These are phyloP conservation scores for Candida khao-thaluensis DNA, from an alignment of 805 yeast species.

Conservation along the genomic window DNA sequence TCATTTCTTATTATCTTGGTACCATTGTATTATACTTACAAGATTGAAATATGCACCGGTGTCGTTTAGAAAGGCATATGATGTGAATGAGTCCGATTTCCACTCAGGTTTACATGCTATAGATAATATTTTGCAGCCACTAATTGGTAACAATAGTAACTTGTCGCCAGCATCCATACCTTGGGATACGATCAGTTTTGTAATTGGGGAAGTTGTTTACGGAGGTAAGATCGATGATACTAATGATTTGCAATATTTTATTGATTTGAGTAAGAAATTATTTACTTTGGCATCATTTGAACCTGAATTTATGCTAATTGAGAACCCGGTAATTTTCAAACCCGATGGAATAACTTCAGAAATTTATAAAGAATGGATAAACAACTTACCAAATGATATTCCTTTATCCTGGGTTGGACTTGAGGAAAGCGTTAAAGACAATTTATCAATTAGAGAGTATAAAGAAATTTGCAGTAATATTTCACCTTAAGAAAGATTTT, in stretches of 20 bases:
- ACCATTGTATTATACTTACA: conserved; percentile 62
- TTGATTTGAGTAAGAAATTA: conserved; percentile 31
- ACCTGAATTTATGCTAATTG: conserved; percentile 41
- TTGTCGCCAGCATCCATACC: conserved; percentile 38
- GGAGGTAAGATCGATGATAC: conserved; percentile 59
- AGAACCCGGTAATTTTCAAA: conserved; percentile 28
- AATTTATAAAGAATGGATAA: conserved; percentile 50
- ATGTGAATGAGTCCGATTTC: conserved; percentile 74
- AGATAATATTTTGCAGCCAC: conserved; percentile 37
- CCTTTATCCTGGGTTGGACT: conserved; percentile 57
- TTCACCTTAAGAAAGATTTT: too few species aligned
- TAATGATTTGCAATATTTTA: conserved; percentile 40
- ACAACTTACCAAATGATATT: conserved; percentile 48
- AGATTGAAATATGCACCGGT: conserved; percentile 58
- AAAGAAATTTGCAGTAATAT: conserved; percentile 1
- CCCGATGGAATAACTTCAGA: conserved; percentile 48
- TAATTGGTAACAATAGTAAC: conserved; percentile 28
- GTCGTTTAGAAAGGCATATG: conserved; percentile 62
- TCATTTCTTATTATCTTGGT: conserved; percentile 63
- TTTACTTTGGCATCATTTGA: conserved; percentile 44
- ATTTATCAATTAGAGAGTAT: neutral
- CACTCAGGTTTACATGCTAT: conserved; percentile 47
- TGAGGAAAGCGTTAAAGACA: conserved; percentile 41
- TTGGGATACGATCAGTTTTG: conserved; percentile 20
- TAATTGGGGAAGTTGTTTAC: conserved; percentile 57